A percentile compares a stretch with the other conserved stretches of the same genome.
Evolutionary conservation across 169 alveolate genomes (phyloP).

Genomic region (Plasmodium cynomolgi): DNA sequence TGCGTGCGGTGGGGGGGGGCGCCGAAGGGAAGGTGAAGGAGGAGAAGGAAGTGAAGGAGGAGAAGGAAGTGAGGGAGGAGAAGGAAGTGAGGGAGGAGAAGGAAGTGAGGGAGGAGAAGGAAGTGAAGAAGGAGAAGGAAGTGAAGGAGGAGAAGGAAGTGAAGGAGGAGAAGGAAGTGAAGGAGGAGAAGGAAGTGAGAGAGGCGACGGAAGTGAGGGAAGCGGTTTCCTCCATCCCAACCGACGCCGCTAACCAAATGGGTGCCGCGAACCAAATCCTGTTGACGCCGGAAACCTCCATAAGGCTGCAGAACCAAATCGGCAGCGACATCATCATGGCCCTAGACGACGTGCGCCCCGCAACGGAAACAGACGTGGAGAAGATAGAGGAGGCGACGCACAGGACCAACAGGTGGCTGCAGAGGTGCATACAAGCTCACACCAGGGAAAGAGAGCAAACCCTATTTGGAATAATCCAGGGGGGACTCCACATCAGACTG

Average conservation of each 20-base stretch:
- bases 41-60: background rate
- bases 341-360: slow-evolving; percentile 97
- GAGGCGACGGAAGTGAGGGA: background rate
- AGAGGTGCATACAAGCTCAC: slow-evolving; percentile 97
- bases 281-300: slow-evolving; percentile 97
- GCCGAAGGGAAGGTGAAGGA: background rate
- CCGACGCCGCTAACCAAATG: background rate
- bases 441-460: slow-evolving; percentile 91
- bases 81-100: background rate
- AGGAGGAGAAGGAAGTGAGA: too few species aligned
- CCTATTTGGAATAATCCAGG: slow-evolving; percentile 97
- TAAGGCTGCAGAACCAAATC: slow-evolving; percentile 93
- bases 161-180: too few species aligned
- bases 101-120: too few species aligned
- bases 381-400: slow-evolving; percentile 77
- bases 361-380: slow-evolving; percentile 79
- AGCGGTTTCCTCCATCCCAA: background rate
- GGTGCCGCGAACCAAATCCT: slow-evolving; percentile 85
- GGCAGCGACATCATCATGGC: slow-evolving; percentile 99
- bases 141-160: too few species aligned
- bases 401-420: slow-evolving; percentile 88
- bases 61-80: background rate
- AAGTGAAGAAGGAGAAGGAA: too few species aligned
- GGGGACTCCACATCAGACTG: slow-evolving; percentile 93
- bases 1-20: background rate